These are phyloP conservation scores for Rubus parviflorus DNA, from an alignment of 306 rosid genomes.

Conservation along the genomic window DNA sequence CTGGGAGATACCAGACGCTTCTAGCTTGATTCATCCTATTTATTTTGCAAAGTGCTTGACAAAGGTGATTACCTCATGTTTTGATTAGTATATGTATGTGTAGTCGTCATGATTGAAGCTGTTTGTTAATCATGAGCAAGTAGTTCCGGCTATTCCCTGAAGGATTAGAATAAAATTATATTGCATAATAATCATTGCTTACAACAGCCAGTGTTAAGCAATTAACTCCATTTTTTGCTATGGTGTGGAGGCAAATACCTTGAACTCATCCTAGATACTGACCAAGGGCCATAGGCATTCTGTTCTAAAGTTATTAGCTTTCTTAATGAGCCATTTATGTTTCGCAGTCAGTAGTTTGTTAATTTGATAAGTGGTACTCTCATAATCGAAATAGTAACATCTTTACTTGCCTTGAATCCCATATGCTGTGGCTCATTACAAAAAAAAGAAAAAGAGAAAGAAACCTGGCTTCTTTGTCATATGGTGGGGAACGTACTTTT, in stretches of 20 bases:
- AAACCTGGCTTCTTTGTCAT: neutral
- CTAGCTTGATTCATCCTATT: constrained; percentile 64
- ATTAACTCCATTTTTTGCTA: neutral
- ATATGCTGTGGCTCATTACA: neutral
- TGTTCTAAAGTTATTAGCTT: neutral
- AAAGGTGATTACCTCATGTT: constrained; percentile 45
- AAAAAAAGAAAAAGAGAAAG: no score
- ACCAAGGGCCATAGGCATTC: neutral
- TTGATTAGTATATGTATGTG: neutral
- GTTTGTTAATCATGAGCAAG: neutral
- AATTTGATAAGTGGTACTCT: neutral
- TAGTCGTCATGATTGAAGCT: neutral
- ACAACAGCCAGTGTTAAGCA: no score
- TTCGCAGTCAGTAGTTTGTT: neutral
- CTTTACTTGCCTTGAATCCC: neutral
- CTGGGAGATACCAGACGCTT: constrained; percentile 49
- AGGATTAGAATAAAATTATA: neutral
- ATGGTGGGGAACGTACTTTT: neutral
- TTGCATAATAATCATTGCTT: neutral
- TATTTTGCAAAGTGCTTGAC: constrained; percentile 80
- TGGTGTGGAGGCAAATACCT: neutral
- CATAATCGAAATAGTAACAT: neutral
- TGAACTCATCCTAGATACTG: no score
- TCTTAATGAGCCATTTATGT: neutral
- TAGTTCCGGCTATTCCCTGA: neutral